A percentile compares a stretch with the other conserved stretches of the same genome.
Conservation (phyloP, 305 asterid genomes). For the Coffea humblotiana region DNA sequence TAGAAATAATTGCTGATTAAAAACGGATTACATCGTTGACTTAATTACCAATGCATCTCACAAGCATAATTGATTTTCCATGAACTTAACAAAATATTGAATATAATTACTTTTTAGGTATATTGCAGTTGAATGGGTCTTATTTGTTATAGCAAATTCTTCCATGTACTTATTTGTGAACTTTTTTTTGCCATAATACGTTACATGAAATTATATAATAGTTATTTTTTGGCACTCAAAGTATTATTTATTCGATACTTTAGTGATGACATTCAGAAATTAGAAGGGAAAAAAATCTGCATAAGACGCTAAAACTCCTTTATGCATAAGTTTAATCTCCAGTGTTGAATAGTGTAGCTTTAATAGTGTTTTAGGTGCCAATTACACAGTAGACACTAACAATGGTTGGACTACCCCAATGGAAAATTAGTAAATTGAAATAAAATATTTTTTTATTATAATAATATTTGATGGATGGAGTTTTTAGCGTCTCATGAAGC, state of each 20-base stretch:
- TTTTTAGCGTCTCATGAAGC: background rate
- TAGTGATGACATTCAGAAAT: too few relatives aligned
- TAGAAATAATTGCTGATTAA: background rate
- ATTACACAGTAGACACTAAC: too few relatives aligned
- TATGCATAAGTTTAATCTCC: too few relatives aligned
- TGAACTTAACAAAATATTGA: background rate
- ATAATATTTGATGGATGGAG: background rate
- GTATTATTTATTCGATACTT: too few relatives aligned
- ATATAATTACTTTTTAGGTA: background rate
- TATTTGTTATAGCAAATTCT: background rate
- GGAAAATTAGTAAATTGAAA: background rate
- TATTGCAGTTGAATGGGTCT: background rate
- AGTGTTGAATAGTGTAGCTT: too few relatives aligned
- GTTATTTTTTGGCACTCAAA: too few relatives aligned
- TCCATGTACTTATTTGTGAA: background rate
- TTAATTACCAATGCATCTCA: background rate
- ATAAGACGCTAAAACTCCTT: too few relatives aligned
- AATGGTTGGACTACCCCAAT: background rate
- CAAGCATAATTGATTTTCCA: background rate
- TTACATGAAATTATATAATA: too few relatives aligned
- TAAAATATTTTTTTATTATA: background rate
- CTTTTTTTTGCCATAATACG: too few relatives aligned
- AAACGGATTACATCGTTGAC: background rate
- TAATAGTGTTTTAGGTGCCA: too few relatives aligned
- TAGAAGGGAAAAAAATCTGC: too few relatives aligned